Evolutionary conservation across 495 filamentous ascomycete genomes (phyloP).

Genomic region (Penicillium crystallinum): DNA sequence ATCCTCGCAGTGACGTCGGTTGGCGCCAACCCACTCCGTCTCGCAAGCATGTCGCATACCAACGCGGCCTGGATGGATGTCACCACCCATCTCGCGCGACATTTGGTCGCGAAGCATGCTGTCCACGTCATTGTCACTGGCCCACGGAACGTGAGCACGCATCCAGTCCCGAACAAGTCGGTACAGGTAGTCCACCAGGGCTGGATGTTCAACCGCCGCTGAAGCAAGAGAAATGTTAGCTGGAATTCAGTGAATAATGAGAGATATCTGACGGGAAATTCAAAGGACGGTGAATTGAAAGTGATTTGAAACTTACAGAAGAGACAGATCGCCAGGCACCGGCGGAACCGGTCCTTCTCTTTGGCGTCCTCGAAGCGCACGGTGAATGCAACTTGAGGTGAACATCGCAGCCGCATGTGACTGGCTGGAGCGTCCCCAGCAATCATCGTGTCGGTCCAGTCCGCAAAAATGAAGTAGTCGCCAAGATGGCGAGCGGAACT

Average conservation of each 20-base stretch:
- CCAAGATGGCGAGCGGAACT: constrained; percentile 14
- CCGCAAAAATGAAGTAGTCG: constrained; percentile 40
- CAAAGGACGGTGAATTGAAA: neutral
- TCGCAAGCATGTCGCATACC: constrained; percentile 32
- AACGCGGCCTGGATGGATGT: constrained; percentile 5
- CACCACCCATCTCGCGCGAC: constrained; percentile 16
- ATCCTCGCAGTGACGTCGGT: constrained; percentile 24
- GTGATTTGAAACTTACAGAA: constrained; percentile 20
- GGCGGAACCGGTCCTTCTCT: constrained; percentile 35
- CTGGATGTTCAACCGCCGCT: constrained; percentile 14
- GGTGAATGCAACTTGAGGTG: constrained; percentile 10
- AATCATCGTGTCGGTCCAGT: constrained; percentile 15
- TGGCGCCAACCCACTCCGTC: constrained; percentile 31
- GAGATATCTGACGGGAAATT: neutral
- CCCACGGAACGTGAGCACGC: constrained; percentile 12
- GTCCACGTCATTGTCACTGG: constrained; percentile 8
- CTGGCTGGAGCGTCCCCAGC: constrained; percentile 7
- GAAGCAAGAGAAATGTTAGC: neutral
- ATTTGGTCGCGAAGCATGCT: constrained; percentile 22
- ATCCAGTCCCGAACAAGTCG: constrained; percentile 36
- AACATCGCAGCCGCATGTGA: constrained; percentile 15
- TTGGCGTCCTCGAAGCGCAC: constrained; percentile 20
- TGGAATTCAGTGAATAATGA: neutral
- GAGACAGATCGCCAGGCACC: constrained; percentile 31
- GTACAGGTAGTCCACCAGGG: constrained; percentile 29